A percentile compares a stretch with the other conserved stretches of the same genome.
Evolutionary conservation across 768 basidiomycete genomes (phyloP).

Genomic region (Tricholoma sp.): DNA sequence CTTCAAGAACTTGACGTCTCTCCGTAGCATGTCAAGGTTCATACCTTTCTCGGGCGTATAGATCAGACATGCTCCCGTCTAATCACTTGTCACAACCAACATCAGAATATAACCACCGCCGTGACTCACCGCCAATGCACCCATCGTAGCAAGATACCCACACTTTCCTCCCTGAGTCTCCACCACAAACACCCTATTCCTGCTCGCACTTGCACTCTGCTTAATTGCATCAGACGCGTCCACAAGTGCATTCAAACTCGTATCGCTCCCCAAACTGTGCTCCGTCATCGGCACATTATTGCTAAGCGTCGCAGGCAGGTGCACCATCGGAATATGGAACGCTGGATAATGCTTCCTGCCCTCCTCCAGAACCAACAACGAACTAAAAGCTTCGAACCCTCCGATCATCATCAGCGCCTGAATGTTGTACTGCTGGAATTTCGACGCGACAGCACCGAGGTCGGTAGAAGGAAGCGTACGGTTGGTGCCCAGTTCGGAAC

Average conservation of each 20-base stretch:
- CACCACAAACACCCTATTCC: conserved; percentile 95
- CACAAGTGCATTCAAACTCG: conserved; percentile 95
- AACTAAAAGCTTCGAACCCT: conserved; percentile 91
- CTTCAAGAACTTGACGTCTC: conserved; percentile 86
- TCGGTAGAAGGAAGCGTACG: conserved; percentile 82
- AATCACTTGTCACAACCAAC: conserved; percentile 2
- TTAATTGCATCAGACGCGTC: conserved; percentile 98
- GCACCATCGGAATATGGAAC: conserved; percentile 94
- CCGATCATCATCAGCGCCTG: conserved; percentile 87
- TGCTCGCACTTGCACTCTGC: conserved; percentile 94
- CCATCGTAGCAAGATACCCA: conserved; percentile 93
- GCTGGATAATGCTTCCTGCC: conserved; percentile 81
- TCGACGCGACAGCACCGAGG: conserved; percentile 83
- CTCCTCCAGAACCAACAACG: conserved; percentile 73
- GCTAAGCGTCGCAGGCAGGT: conserved; percentile 93
- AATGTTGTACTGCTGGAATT: conserved; percentile 82
- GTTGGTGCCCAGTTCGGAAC: conserved; percentile 97
- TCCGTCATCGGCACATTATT: conserved; percentile 99
- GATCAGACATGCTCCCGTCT: conserved; percentile 90
- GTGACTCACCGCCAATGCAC: conserved; percentile 82
- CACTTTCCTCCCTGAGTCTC: conserved; percentile 98
- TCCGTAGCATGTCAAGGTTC: conserved; percentile 70
- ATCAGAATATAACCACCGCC: background rate
- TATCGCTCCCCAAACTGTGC: conserved; percentile 92
- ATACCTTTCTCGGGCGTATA: conserved; percentile 95